Evolutionary conservation across 352 stramenopile species (phyloP).

Genomic region (Phytophthora capsici): DNA sequence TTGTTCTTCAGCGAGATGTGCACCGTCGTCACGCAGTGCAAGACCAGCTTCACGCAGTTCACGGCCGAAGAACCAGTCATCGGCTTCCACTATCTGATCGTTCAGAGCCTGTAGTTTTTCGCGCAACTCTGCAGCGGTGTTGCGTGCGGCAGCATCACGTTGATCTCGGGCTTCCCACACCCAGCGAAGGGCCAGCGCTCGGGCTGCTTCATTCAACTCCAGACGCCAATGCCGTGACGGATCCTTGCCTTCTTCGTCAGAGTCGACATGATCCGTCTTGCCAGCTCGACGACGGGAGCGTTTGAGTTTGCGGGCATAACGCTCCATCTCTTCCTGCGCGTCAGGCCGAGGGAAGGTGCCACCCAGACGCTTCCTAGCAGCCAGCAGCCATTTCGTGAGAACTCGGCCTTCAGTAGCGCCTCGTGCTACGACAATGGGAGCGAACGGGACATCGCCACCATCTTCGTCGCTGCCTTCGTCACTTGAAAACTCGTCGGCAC

Average conservation of each 20-base stretch:
- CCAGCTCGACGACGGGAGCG: constrained; percentile 82
- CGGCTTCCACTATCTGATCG: constrained; percentile 89
- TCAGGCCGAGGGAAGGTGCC: constrained; percentile 90
- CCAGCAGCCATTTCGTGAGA: constrained; percentile 95
- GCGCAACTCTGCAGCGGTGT: constrained; percentile 63
- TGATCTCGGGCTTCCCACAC: constrained; percentile 80
- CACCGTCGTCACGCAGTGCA: constrained; percentile 63
- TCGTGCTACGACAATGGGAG: constrained; percentile 92
- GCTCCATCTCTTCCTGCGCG: constrained; percentile 90
- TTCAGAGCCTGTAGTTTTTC: constrained; percentile 57
- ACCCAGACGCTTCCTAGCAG: constrained; percentile 90
- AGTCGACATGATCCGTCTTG: constrained; percentile 72
- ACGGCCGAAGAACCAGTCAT: constrained; percentile 94
- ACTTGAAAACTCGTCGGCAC: constrained; percentile 93
- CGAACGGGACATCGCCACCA: constrained; percentile 80
- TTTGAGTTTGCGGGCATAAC: constrained; percentile 83
- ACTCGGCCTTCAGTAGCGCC: constrained; percentile 92
- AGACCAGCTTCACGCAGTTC: constrained; percentile 87
- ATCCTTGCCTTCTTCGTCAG: constrained; percentile 75
- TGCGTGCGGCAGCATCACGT: constrained; percentile 52
- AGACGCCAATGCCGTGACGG: constrained; percentile 75
- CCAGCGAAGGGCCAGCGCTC: constrained; percentile 78
- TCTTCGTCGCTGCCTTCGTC: constrained; percentile 87
- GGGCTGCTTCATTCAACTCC: constrained; percentile 84
- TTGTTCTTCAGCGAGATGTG: constrained; percentile 64